These are phyloP conservation scores for Talaromyces stipitatus DNA, from an alignment of 495 filamentous ascomycete genomes.

Conservation along the genomic window DNA sequence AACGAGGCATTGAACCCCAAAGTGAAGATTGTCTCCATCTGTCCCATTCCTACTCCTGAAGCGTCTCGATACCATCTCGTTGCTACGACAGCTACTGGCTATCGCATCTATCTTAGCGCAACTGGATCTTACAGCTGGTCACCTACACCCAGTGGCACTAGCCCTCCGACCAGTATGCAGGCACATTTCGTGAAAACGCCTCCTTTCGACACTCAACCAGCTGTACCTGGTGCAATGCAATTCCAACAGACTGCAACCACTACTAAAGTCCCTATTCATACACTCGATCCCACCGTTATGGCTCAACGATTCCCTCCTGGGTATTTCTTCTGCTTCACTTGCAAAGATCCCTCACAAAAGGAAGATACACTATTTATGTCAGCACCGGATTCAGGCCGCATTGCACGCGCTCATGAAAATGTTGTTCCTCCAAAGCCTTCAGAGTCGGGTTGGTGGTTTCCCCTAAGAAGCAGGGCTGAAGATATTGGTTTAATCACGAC, in stretches of 20 bases:
- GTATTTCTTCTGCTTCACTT: constrained; percentile 78
- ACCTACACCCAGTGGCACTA: constrained; percentile 42
- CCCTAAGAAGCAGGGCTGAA: constrained; percentile 60
- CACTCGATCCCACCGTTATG: constrained; percentile 46
- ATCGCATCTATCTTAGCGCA: constrained; percentile 84
- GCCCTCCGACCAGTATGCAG: constrained; percentile 90
- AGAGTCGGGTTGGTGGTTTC: constrained; percentile 71
- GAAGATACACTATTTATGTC: constrained; percentile 73
- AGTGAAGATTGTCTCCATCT: constrained; percentile 72
- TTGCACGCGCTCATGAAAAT: constrained; percentile 52
- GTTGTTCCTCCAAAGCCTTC: constrained; percentile 38
- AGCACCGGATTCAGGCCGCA: constrained; percentile 75
- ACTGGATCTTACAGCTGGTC: constrained; percentile 67
- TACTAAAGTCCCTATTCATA: constrained; percentile 28
- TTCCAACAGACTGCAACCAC: constrained; percentile 20
- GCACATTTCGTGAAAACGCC: constrained; percentile 93
- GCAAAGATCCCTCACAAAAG: constrained; percentile 40
- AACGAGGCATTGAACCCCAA: constrained; percentile 58
- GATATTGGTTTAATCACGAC: constrained; percentile 68
- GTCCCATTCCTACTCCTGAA: constrained; percentile 71
- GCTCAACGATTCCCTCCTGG: constrained; percentile 74
- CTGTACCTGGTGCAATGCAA: constrained; percentile 9
- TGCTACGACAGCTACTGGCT: constrained; percentile 83
- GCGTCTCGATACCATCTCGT: constrained; percentile 80
- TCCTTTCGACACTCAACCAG: constrained; percentile 41